Conservation (phyloP, 495 filamentous ascomycete genomes). For the Cercophora scortea region DNA sequence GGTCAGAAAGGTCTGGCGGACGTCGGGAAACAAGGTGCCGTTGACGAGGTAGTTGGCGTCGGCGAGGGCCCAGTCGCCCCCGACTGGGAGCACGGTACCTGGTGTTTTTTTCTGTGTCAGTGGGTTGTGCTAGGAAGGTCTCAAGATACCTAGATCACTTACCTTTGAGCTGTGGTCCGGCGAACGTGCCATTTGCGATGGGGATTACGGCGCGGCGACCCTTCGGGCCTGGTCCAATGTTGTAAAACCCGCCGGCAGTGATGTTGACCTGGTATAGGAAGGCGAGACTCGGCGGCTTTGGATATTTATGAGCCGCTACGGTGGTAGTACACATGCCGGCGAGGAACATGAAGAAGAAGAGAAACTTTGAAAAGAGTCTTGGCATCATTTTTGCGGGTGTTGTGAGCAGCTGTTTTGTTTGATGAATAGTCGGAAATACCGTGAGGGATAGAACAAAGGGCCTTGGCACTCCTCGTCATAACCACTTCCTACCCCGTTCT, state of each 20-base stretch:
- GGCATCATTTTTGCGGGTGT: no score
- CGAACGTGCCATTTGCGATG: constrained; percentile 10
- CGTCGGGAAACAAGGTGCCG: constrained; percentile 6
- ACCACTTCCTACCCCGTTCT: no score
- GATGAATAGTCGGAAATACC: no score
- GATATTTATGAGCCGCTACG: background rate
- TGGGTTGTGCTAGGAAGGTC: background rate
- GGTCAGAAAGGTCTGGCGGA: constrained; percentile 10
- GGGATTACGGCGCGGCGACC: constrained; percentile 8
- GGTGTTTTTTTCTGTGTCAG: background rate
- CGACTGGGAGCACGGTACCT: constrained; percentile 13
- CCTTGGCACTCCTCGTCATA: no score
- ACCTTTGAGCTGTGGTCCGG: constrained; percentile 13
- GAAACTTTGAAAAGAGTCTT: no score
- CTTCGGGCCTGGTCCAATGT: constrained; percentile 2
- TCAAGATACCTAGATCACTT: background rate
- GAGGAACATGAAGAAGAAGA: background rate
- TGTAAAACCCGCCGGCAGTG: constrained; percentile 6
- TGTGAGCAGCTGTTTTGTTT: no score
- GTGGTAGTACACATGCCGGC: background rate
- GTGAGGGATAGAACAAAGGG: no score
- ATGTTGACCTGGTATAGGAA: constrained; percentile 15
- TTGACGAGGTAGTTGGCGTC: constrained; percentile 4
- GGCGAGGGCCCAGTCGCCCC: constrained; percentile 13
- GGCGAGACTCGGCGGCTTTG: constrained; percentile 8